Evolutionary conservation across 495 filamentous ascomycete genomes (phyloP).

Genomic region (Penicillium egyptiacum): DNA sequence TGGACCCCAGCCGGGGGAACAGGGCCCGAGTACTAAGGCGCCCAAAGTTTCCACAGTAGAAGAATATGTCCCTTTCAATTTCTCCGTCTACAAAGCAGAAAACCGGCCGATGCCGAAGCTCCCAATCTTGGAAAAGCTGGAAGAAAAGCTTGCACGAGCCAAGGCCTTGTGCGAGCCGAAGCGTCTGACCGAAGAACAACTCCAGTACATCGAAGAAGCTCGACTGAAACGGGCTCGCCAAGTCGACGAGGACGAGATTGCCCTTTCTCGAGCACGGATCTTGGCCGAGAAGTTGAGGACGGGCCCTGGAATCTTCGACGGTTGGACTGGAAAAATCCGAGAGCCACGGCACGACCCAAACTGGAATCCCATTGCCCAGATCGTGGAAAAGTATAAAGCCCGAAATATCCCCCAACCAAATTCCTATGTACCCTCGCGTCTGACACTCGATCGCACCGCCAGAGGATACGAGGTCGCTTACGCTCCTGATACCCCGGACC

Average conservation of each 20-base stretch:
- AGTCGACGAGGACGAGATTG: conserved; percentile 46
- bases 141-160: conserved; percentile 15
- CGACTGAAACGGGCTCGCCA: conserved; percentile 20
- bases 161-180: conserved; percentile 32
- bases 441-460: background rate
- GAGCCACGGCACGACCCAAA: conserved; percentile 18
- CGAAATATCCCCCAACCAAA: background rate
- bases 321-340: conserved; percentile 8
- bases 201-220: conserved; percentile 19
- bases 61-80: conserved; percentile 19
- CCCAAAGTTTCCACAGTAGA: conserved; percentile 25
- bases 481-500: conserved; percentile 40
- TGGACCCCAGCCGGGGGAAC: conserved; percentile 13
- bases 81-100: conserved; percentile 37
- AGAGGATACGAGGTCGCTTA: conserved; percentile 39
- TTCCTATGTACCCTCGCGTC: background rate
- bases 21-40: conserved; percentile 23
- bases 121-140: conserved; percentile 36
- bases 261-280: conserved; percentile 45
- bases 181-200: conserved; percentile 20
- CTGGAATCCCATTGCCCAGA: conserved; percentile 4
- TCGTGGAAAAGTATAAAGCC: conserved; percentile 7
- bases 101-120: conserved; percentile 40
- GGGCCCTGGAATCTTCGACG: conserved; percentile 38
- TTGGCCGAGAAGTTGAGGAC: conserved; percentile 41